These are phyloP conservation scores for Hapsidospora chrysogenum DNA, from an alignment of 495 filamentous ascomycete species.

Conservation along the genomic window DNA sequence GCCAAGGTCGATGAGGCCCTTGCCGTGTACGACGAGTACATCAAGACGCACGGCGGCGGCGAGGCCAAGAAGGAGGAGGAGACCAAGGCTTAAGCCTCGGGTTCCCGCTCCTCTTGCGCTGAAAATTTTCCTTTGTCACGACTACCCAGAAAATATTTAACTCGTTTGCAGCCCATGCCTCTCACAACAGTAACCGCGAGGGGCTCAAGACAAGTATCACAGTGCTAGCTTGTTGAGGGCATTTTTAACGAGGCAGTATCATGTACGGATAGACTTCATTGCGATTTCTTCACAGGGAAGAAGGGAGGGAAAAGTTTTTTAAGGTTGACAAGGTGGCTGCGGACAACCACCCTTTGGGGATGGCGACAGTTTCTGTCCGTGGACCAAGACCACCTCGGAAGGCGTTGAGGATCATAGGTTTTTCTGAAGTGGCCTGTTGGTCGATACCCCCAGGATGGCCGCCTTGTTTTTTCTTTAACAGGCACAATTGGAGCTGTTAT, in stretches of 20 bases:
- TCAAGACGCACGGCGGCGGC: constrained; percentile 57
- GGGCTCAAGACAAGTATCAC: too few relatives aligned
- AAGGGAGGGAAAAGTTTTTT: constrained; percentile 3
- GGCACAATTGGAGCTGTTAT: too few relatives aligned
- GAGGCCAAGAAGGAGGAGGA: constrained; percentile 35
- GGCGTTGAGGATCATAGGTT: constrained; percentile 3
- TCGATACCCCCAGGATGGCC: constrained; percentile 4
- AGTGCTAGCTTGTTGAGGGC: too few relatives aligned
- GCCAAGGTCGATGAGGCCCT: constrained; percentile 95
- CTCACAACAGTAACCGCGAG: too few relatives aligned
- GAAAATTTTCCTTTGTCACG: constrained; percentile 8
- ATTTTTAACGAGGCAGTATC: too few relatives aligned
- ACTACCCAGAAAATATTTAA: constrained; percentile 5
- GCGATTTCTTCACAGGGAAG: constrained; percentile 3
- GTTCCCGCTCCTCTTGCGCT: background rate
- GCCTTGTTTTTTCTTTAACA: too few relatives aligned
- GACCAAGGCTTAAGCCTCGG: constrained; percentile 37
- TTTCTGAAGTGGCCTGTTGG: constrained; percentile 2
- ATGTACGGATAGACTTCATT: constrained; percentile 20
- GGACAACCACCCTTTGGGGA: too few relatives aligned
- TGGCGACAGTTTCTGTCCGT: background rate
- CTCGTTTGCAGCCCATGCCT: too few relatives aligned
- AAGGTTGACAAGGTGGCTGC: too few relatives aligned
- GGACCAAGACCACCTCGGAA: constrained; percentile 1
- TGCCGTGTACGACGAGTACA: constrained; percentile 93